These are phyloP conservation scores for Cercophora scortea DNA, from an alignment of 495 filamentous ascomycete genomes.

Conservation along the genomic window DNA sequence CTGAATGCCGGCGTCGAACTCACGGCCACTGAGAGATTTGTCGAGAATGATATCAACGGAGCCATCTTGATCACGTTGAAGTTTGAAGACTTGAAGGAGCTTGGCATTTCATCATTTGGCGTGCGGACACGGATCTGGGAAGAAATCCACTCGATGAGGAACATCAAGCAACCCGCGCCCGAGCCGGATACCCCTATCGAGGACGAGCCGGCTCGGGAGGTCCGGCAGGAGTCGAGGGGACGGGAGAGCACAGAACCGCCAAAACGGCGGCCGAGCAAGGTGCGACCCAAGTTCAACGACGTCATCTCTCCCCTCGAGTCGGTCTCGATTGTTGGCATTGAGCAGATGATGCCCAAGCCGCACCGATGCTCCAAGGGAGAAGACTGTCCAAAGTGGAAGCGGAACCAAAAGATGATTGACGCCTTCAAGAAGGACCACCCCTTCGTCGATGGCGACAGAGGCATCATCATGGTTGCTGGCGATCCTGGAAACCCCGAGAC, in stretches of 20 bases:
- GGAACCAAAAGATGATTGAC: constrained; percentile 61
- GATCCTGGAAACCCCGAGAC: constrained; percentile 63
- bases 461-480: constrained; percentile 57
- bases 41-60: constrained; percentile 85
- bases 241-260: constrained; percentile 26
- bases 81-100: constrained; percentile 87
- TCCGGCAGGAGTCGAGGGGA: constrained; percentile 31
- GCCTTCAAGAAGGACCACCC: constrained; percentile 64
- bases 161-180: constrained; percentile 50
- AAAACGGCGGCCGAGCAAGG: constrained; percentile 34
- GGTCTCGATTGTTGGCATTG: constrained; percentile 86
- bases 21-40: constrained; percentile 70
- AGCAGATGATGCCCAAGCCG: constrained; percentile 74
- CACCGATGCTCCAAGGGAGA: constrained; percentile 90
- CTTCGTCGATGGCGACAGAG: constrained; percentile 46
- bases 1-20: constrained; percentile 61
- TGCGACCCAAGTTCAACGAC: constrained; percentile 45
- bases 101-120: constrained; percentile 88
- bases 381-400: constrained; percentile 72
- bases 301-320: constrained; percentile 68
- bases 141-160: constrained; percentile 65
- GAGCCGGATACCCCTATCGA: constrained; percentile 48
- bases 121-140: constrained; percentile 81
- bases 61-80: constrained; percentile 77
- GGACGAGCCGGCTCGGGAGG: constrained; percentile 39